A percentile compares a stretch with the other conserved stretches of the same genome.
phyloP scores from a whole-genome alignment of 257 asterid genomes.

The Petunia axillaris region DNA sequence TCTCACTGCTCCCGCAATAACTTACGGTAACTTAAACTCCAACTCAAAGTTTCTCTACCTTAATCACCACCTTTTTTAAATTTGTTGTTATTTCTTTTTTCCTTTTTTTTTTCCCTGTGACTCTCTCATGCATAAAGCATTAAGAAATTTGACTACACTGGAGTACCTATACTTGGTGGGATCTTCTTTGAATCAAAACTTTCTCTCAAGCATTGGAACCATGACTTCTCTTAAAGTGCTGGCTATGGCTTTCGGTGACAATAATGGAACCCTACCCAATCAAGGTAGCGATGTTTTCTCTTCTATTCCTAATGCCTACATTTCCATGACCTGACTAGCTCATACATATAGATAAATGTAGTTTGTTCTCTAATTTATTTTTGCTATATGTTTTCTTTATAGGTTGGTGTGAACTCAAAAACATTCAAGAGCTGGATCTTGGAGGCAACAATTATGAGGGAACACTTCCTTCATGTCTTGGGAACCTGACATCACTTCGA shows the following conservation, averaged over 20 bases:
- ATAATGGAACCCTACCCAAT: background rate
- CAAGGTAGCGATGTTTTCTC: too few relatives aligned
- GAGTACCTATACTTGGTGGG: background rate
- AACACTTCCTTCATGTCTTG: slow-evolving; percentile 15
- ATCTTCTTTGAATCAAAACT: background rate
- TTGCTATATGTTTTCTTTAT: background rate
- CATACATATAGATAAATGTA: too few relatives aligned
- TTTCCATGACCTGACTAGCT: background rate
- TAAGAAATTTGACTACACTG: background rate
- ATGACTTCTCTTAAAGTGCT: slow-evolving; percentile 18
- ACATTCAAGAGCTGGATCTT: background rate
- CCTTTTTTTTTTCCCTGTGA: background rate
- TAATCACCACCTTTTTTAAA: background rate
- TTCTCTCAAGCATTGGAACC: slow-evolving; percentile 3
- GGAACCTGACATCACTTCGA: slow-evolving; percentile 24
- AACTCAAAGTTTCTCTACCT: background rate
- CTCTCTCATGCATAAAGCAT: background rate
- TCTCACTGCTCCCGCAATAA: background rate
- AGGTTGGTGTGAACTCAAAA: slow-evolving; percentile 23
- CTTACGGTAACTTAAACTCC: background rate
- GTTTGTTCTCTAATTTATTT: background rate
- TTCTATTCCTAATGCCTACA: too few relatives aligned
- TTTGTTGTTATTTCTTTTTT: background rate
- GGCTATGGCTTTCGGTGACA: background rate
- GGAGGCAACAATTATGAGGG: background rate